A percentile compares a stretch with the other conserved stretches of the same genome.
These are phyloP conservation scores for Vishniacozyma victoriae DNA, from an alignment of 768 basidiomycete species.

Conservation along the genomic window DNA sequence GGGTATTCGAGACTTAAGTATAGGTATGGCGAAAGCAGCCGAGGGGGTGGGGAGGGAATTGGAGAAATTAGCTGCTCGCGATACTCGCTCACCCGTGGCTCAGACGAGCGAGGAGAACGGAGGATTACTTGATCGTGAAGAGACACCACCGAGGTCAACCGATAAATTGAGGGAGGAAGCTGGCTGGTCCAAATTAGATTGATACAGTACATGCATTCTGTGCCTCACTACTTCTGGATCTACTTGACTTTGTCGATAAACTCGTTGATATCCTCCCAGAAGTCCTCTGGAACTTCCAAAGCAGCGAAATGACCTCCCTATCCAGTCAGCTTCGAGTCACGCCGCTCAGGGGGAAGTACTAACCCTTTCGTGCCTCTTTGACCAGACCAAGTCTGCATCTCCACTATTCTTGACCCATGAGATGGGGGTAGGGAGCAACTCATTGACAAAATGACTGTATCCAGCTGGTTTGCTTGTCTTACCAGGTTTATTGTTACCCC, in stretches of 20 bases:
- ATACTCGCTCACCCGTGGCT: too few species aligned
- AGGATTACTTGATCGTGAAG: too few species aligned
- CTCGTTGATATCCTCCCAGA: background rate
- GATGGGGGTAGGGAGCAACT: background rate
- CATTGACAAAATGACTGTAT: background rate
- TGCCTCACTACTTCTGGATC: too few species aligned
- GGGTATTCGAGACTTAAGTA: too few species aligned
- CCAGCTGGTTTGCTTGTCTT: background rate
- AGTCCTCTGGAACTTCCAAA: background rate
- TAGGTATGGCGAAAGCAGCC: too few species aligned
- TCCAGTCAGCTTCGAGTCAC: background rate
- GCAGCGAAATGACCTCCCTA: background rate
- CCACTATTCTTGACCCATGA: background rate
- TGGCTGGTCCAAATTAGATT: too few species aligned
- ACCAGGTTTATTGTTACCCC: conserved; percentile 1
- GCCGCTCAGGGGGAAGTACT: background rate
- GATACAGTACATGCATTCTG: too few species aligned
- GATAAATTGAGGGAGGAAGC: too few species aligned
- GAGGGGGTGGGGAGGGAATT: too few species aligned
- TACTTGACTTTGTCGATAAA: background rate
- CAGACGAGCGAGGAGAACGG: too few species aligned
- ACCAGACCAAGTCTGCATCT: background rate
- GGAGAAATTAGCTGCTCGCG: too few species aligned
- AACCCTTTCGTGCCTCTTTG: background rate
- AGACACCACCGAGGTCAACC: too few species aligned